phyloP scores from a whole-genome alignment of 169 alveolate genomes.

The Plasmodium adleri region DNA sequence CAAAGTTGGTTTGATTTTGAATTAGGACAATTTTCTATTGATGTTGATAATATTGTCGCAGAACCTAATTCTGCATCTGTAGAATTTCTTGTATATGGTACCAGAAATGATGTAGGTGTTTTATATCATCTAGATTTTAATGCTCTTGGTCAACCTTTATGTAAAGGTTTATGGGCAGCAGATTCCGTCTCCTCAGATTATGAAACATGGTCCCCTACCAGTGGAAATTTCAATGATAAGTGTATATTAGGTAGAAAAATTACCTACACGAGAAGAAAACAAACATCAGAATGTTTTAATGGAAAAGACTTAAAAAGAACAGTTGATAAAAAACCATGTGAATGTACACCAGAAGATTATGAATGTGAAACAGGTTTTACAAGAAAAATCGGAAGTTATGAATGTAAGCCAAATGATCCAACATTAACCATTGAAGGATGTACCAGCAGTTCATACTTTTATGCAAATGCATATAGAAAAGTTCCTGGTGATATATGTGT shows the following conservation, averaged over 20 bases:
- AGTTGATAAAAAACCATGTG: constrained; percentile 92
- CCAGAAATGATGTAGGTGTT: constrained; percentile 92
- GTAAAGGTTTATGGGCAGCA: constrained; percentile 96
- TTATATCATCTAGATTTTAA: constrained; percentile 95
- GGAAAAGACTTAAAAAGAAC: constrained; percentile 96
- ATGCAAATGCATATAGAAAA: constrained; percentile 94
- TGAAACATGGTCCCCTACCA: constrained; percentile 96
- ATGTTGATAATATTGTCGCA: constrained; percentile 94
- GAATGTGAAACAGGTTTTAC: constrained; percentile 98
- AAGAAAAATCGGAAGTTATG: constrained; percentile 88
- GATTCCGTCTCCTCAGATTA: constrained; percentile 96
- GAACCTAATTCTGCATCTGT: constrained; percentile 96
- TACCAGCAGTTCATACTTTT: constrained; percentile 83
- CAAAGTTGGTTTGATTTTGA: constrained; percentile 96
- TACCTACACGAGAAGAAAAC: constrained; percentile 95
- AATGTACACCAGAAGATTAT: constrained; percentile 97
- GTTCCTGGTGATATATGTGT: constrained; percentile 97
- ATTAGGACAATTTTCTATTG: constrained; percentile 90
- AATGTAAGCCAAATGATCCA: constrained; percentile 87
- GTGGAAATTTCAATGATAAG: constrained; percentile 83
- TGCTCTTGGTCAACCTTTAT: constrained; percentile 94
- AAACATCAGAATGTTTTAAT: constrained; percentile 96
- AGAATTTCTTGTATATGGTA: constrained; percentile 96
- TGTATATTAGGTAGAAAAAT: constrained; percentile 95
- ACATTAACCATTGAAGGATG: constrained; percentile 84